phyloP scores from a whole-genome alignment of 768 basidiomycete species.

The Trametes coccinea region DNA sequence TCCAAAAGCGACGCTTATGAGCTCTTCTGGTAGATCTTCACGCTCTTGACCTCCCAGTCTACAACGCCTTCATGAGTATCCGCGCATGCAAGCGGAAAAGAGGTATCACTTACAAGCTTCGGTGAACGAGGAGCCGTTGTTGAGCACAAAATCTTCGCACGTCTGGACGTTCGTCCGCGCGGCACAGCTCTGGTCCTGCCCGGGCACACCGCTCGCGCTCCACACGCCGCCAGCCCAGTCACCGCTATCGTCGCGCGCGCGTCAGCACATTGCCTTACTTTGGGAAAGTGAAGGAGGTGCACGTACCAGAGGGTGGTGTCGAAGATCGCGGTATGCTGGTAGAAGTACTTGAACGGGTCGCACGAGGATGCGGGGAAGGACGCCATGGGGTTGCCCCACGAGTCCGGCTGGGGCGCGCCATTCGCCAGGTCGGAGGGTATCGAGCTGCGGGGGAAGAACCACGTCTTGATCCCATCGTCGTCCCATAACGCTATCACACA shows the following conservation, averaged over 20 bases:
- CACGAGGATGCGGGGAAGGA: conserved; percentile 77
- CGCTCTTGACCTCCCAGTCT: conserved; percentile 84
- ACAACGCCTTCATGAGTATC: not conserved
- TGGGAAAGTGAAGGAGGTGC: not conserved
- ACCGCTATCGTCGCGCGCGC: conserved; percentile 48
- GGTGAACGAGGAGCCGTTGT: conserved; percentile 65
- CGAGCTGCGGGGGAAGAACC: conserved; percentile 74
- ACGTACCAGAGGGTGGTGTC: conserved; percentile 82
- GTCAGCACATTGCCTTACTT: conserved; percentile 10
- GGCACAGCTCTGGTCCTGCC: conserved; percentile 86
- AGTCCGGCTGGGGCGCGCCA: conserved; percentile 70
- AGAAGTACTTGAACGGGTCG: conserved; percentile 78
- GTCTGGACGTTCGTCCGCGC: conserved; percentile 78
- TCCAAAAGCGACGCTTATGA: conserved; percentile 7
- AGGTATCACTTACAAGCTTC: conserved; percentile 67
- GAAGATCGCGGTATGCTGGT: conserved; percentile 74
- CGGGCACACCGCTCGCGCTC: conserved; percentile 69
- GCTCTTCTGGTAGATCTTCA: conserved; percentile 66
- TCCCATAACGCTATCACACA: conserved; percentile 70
- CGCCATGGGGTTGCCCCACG: conserved; percentile 79
- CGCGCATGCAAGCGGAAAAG: not conserved
- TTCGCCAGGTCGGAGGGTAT: conserved; percentile 77
- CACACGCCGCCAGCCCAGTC: conserved; percentile 91
- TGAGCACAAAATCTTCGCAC: conserved; percentile 76
- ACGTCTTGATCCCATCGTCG: conserved; percentile 70